phyloP scores from a whole-genome alignment of 192 early-diverging fungal genomes.

The Backusella morwellensis region DNA sequence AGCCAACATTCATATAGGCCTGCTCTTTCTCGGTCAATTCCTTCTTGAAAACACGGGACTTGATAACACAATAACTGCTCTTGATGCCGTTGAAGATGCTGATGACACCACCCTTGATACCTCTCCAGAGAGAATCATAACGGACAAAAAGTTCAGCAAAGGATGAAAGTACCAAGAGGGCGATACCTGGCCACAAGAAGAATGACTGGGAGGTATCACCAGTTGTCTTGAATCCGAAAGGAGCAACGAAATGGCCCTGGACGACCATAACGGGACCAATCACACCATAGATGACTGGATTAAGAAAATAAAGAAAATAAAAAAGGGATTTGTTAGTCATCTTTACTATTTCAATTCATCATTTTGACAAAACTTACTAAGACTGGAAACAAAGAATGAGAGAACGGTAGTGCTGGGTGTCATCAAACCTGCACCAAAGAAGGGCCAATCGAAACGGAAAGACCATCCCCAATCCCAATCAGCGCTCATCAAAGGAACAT shows the following conservation, averaged over 20 bases:
- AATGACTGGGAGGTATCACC: conserved; percentile 56
- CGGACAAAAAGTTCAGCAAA: conserved; percentile 58
- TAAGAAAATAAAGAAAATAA: neutral
- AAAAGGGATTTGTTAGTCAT: neutral
- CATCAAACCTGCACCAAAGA: conserved; percentile 67
- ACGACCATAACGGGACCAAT: conserved; percentile 55
- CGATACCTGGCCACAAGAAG: conserved; percentile 72
- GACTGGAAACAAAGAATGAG: conserved; percentile 51
- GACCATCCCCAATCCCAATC: conserved; percentile 47
- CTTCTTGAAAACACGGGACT: conserved; percentile 4
- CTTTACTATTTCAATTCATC: neutral
- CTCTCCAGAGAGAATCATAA: conserved; percentile 42
- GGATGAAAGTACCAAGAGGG: conserved; percentile 61
- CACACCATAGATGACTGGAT: conserved; percentile 49
- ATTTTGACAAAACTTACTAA: conserved; percentile 17
- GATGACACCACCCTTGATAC: conserved; percentile 35
- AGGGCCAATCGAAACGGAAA: conserved; percentile 50
- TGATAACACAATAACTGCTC: conserved; percentile 10
- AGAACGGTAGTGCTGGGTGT: conserved; percentile 50
- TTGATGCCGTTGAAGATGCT: conserved; percentile 1
- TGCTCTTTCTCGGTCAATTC: conserved; percentile 13
- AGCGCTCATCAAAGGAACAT: conserved; percentile 43
- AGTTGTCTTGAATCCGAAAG: conserved; percentile 28
- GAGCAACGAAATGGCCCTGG: conserved; percentile 33
- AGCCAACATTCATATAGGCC: neutral